Evolutionary conservation across 2,329 filamentous ascomycete species (phyloP).

Genomic region (Aspergillus fumigatus): DNA sequence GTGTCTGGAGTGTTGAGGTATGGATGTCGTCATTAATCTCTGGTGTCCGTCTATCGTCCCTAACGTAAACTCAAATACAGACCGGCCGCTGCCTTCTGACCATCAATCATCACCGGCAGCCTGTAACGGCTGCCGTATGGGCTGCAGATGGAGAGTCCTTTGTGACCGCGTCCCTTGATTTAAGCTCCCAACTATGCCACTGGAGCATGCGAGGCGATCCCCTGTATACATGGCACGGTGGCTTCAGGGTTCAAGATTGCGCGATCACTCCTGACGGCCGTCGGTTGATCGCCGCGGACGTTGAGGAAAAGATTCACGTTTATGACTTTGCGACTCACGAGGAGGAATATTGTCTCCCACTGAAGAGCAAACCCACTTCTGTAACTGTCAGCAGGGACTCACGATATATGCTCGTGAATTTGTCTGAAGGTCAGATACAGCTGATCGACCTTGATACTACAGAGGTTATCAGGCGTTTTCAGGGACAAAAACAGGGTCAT

Average conservation of each 20-base stretch:
- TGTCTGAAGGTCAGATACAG: conserved; percentile 69
- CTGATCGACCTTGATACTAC: conserved; percentile 72
- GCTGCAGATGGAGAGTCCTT: conserved; percentile 71
- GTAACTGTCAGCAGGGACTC: conserved; percentile 79
- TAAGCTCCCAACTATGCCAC: conserved; percentile 61
- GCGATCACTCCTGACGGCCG: conserved; percentile 76
- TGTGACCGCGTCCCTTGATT: conserved; percentile 72
- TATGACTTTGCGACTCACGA: conserved; percentile 75
- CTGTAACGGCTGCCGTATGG: conserved; percentile 90
- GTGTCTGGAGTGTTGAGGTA: conserved; percentile 70
- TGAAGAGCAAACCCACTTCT: conserved; percentile 68
- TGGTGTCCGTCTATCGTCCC: not conserved
- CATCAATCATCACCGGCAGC: conserved; percentile 70
- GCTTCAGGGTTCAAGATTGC: conserved; percentile 76
- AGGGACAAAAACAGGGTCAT: conserved; percentile 68
- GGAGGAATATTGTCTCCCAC: conserved; percentile 67
- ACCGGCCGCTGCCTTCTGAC: conserved; percentile 60
- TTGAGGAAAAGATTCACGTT: conserved; percentile 66
- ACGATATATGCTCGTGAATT: conserved; percentile 75
- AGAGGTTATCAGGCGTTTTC: conserved; percentile 67
- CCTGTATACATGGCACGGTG: conserved; percentile 62
- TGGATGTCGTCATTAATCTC: conserved; percentile 25
- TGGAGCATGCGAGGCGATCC: conserved; percentile 63
- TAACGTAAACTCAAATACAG: conserved; percentile 37
- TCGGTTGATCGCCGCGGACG: conserved; percentile 73